A percentile compares a stretch with the other conserved stretches of the same genome.
These are phyloP conservation scores for Hylodesmum podocarpum DNA, from an alignment of 306 rosid genomes.

Conservation along the genomic window DNA sequence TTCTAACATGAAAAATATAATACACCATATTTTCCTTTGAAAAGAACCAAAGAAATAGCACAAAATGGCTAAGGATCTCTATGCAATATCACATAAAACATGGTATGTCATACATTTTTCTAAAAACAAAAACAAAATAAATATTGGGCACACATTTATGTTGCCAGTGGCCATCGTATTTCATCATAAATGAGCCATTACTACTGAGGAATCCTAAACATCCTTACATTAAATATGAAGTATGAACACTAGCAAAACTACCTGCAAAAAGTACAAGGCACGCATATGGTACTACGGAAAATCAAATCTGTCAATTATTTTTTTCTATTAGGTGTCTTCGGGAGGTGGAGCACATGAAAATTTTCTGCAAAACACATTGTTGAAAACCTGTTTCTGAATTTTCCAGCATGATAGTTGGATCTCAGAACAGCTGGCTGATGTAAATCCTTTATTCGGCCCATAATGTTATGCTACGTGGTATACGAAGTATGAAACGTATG, in stretches of 20 bases:
- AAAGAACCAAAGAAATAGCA: not conserved
- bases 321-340: not conserved
- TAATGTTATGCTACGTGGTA: not conserved
- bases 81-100: not conserved
- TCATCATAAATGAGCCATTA: conserved; percentile 34
- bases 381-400: conserved; percentile 29
- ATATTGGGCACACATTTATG: conserved; percentile 9
- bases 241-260: conserved; percentile 32
- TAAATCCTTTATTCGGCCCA: conserved; percentile 11
- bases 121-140: not conserved
- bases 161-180: not conserved
- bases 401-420: conserved; percentile 27
- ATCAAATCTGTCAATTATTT: conserved; percentile 32
- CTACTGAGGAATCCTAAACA: conserved; percentile 25
- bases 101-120: not conserved
- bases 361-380: conserved; percentile 13
- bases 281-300: conserved; percentile 47
- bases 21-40: not conserved
- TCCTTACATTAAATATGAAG: conserved; percentile 22
- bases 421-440: conserved; percentile 36
- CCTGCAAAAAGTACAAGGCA: conserved; percentile 35
- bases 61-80: not conserved
- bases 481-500: not conserved
- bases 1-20: not conserved
- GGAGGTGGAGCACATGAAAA: conserved; percentile 39